phyloP scores from a whole-genome alignment of 352 stramenopile genomes.

The Aphanomyces stellatus region DNA sequence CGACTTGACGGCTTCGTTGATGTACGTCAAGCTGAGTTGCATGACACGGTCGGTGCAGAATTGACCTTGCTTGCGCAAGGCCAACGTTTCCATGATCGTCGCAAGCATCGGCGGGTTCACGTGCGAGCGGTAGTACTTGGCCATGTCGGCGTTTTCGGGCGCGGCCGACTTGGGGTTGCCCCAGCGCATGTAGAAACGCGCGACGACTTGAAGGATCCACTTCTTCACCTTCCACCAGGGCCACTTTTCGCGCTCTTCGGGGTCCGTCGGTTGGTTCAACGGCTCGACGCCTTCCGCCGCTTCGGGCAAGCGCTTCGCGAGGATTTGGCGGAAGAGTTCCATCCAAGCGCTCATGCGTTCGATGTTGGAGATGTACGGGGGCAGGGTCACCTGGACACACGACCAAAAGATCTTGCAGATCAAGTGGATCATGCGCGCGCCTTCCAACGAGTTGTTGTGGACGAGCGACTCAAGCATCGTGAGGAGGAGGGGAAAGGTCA shows the following conservation, averaged over 20 bases:
- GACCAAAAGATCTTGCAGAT: conserved; percentile 98
- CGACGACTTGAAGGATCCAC: conserved; percentile 95
- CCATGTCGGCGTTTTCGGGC: conserved; percentile 88
- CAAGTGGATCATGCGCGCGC: conserved; percentile 29
- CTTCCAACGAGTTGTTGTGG: conserved; percentile 47
- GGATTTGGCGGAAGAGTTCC: conserved; percentile 74
- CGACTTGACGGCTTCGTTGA: conserved; percentile 92
- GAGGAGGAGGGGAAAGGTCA: conserved; percentile 90
- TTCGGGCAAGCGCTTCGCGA: conserved; percentile 90
- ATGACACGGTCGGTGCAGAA: conserved; percentile 96
- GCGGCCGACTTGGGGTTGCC: conserved; percentile 93
- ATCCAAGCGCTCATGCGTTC: conserved; percentile 91
- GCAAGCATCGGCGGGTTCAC: conserved; percentile 82
- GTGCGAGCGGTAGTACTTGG: conserved; percentile 88
- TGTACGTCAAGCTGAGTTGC: conserved; percentile 90
- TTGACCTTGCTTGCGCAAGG: conserved; percentile 87
- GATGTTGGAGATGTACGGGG: conserved; percentile 69
- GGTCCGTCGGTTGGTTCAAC: conserved; percentile 77
- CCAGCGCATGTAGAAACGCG: conserved; percentile 95
- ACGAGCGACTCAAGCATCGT: conserved; percentile 82
- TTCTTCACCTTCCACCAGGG: conserved; percentile 99
- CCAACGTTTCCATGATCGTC: conserved; percentile 86
- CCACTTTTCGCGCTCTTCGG: conserved; percentile 91
- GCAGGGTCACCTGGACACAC: conserved; percentile 92
- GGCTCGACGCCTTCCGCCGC: conserved; percentile 69